These are phyloP conservation scores for Neocucurbitaria cava DNA, from an alignment of 2,329 filamentous ascomycete genomes.

Conservation along the genomic window DNA sequence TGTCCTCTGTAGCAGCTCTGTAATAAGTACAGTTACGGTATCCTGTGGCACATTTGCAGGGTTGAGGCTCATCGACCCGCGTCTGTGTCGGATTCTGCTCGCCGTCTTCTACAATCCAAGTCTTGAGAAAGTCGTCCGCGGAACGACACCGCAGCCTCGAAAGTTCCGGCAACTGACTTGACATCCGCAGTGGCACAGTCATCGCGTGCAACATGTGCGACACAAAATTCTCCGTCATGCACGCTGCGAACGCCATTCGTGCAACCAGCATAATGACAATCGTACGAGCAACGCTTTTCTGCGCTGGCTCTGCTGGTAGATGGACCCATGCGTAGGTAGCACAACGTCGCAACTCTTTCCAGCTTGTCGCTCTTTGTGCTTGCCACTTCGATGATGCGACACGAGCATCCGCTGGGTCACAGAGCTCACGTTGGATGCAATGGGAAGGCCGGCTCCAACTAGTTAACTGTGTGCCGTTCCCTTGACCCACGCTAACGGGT, in stretches of 20 bases:
- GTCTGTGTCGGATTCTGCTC: background rate
- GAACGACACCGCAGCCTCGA: slow-evolving; percentile 2
- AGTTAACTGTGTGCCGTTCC: background rate
- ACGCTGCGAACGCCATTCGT: slow-evolving; percentile 10
- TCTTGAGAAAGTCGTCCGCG: background rate
- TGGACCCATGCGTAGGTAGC: slow-evolving; percentile 2
- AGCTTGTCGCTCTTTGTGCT: background rate
- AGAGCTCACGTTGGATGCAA: background rate
- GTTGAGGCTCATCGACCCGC: background rate
- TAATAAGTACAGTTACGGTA: background rate
- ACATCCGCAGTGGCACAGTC: slow-evolving; percentile 10
- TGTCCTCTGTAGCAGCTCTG: background rate
- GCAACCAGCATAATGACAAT: background rate
- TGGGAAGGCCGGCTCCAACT: background rate
- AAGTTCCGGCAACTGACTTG: slow-evolving; percentile 3
- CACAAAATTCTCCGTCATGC: background rate
- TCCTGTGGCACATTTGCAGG: background rate
- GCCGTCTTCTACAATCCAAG: background rate
- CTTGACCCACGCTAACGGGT: background rate
- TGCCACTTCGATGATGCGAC: background rate
- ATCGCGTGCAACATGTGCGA: slow-evolving; percentile 4
- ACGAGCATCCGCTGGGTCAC: background rate
- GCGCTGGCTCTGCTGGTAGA: slow-evolving; percentile 2
- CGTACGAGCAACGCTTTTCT: slow-evolving; percentile 7
- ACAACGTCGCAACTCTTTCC: background rate